Base-by-base conservation (phyloP, 345 rosid species). In the Linum lewisii region DNA sequence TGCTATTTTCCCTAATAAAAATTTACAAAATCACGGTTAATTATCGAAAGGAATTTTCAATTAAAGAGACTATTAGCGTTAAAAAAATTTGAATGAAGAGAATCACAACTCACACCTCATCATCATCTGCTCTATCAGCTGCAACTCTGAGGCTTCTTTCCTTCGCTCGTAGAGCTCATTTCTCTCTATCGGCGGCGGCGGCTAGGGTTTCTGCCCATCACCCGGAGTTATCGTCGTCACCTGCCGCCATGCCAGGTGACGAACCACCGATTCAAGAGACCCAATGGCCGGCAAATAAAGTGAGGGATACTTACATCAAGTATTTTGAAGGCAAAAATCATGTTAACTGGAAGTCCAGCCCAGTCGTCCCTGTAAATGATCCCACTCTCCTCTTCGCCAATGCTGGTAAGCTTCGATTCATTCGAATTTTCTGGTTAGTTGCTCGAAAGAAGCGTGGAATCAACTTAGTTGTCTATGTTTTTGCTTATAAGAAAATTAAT, bases 351-450 rank as follows among this genome's bases (percentile, higher is more conserved):
- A 78, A 67, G 51, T 93, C 97, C 20, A 93, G 99, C 62, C 95
- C 94, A 16, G 99, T 89, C 20, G 99, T 93, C 53, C 99, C 97
- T 8, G 76, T 72, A 45, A 87, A 82, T 49, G 99, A 93, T 64
- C 99, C 99, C 4, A 87, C 99, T 55, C 92, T 93, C 52, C 82
- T 93, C 60, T 93, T 93, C 58, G 95, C 90, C 24, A 93, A 93
- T 68, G 99, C 96, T 23, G 97, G 97, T 93, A 13, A 57, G 42
- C 10, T 11, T n/a, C 21, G 21, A 6, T 29, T 32, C 15, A 42
- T 54, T 21, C 0, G 10, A 21, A 5, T 24, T 21, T 15, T 54
- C 57, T 54, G 47, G 18, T 42, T 42, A 42, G 47, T 42, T 42
- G 16, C 47, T 42, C 14, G 47, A 16, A 42, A 16, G 47, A 42